Base-by-base conservation (phyloP, 163 green algal species). In the Chlamydomonas reinhardtii region DNA sequence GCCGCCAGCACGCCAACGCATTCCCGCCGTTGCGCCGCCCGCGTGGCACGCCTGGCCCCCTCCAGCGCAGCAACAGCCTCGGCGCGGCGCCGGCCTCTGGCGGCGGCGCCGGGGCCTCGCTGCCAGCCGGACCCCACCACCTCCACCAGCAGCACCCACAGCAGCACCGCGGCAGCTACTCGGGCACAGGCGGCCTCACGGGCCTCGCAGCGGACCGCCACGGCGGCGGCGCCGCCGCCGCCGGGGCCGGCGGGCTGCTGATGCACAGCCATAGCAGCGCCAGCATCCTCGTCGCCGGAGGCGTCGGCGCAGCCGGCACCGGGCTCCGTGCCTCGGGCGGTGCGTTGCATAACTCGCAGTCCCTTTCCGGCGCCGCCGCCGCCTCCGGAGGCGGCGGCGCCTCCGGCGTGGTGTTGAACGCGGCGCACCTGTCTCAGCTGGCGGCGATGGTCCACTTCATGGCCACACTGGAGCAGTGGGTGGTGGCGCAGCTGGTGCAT, bases 401-500 rank as follows among this genome's bases (percentile, higher is more conserved):
- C 37, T 9, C 17, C 25, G 48, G 48, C 48, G 48, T 56, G 48
- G 48, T 56, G 1, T 14, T 56, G 48, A 56, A 52, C n/a, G 29
- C n/a, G 11, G 34, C 34, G 61, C 77, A 69, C 27, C 68, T 62
- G 43, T 24, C 31, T 11, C 59, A 35, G n/a, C 54, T 85, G 48
- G 52, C 79, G 31, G 24, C 68, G 17, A 85, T 85, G 79, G 0
- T 78, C 17, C 79, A 85, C 79, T 85, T 77, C 68, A 85, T 85
- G 68, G 68, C 52, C 1, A 37, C 27, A 20, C 69, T 85, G 79
- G 68, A 85, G 79, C 84, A 92, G 76, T 92, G 90, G 76, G 82
- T 93, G 68, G 88, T 89, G 61, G 78, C 91, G 54, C 86, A 88
- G 37, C 73, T 93, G 20, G 72, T 92, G 80, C 73, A 85, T 62